phyloP scores from a whole-genome alignment of 179 eudicot genomes.

The Spergularia azorica region DNA sequence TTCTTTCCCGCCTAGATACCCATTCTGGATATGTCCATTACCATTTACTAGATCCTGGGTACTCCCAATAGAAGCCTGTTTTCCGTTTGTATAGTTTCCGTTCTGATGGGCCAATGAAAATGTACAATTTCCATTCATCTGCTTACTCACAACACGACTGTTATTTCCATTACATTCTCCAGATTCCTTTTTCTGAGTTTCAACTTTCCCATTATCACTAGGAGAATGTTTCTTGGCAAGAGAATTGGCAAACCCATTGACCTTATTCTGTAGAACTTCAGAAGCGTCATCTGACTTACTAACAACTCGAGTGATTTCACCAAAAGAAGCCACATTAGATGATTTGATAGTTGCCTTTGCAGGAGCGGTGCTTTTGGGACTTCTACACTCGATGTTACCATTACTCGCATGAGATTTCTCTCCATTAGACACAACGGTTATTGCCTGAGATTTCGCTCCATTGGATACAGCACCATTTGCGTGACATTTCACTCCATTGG shows the following conservation, averaged over 20 bases:
- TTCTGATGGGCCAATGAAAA: constrained; percentile 31
- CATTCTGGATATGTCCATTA: constrained; percentile 40
- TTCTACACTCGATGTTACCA: constrained; percentile 41
- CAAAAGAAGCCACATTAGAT: constrained; percentile 29
- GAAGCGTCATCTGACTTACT: constrained; percentile 45
- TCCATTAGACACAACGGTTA: constrained; percentile 48
- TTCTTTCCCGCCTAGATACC: constrained; percentile 27
- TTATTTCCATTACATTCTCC: constrained; percentile 40
- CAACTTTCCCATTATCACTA: constrained; percentile 35
- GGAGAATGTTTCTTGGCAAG: constrained; percentile 35
- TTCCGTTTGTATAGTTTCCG: constrained; percentile 33
- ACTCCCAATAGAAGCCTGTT: constrained; percentile 32
- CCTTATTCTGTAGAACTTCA: constrained; percentile 37
- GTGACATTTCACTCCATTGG: constrained; percentile 58
- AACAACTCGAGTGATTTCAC: constrained; percentile 35
- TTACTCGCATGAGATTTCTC: constrained; percentile 36
- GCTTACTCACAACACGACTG: constrained; percentile 31
- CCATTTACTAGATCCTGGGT: constrained; percentile 42
- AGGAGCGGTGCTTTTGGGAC: constrained; percentile 28
- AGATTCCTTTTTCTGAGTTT: constrained; percentile 41
- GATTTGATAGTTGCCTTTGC: constrained; percentile 35
- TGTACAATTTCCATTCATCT: constrained; percentile 40
- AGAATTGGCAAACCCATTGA: constrained; percentile 38
- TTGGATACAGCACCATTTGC: constrained; percentile 41
- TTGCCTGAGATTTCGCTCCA: constrained; percentile 49